Conservation (phyloP, 257 asterid species). For the Haberlea rhodopensis region DNA sequence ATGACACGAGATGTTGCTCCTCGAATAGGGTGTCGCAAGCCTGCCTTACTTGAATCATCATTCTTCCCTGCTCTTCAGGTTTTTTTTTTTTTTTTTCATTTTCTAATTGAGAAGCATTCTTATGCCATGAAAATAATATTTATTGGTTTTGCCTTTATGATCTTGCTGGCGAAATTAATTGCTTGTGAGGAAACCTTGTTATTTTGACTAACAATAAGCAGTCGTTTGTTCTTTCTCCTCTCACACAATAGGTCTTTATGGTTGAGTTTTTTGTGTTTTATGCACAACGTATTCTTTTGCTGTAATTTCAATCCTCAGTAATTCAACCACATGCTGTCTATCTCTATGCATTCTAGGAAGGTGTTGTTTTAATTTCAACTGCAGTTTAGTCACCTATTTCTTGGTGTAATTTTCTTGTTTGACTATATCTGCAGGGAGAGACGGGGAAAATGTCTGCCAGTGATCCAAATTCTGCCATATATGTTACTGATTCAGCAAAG, state of each 20-base stretch:
- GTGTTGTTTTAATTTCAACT: constrained; percentile 19
- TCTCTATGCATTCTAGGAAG: not conserved
- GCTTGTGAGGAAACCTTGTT: not conserved
- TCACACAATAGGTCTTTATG: not conserved
- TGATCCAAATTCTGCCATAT: constrained; percentile 90
- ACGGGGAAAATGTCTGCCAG: constrained; percentile 93
- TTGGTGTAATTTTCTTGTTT: constrained; percentile 19
- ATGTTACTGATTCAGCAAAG: constrained; percentile 81
- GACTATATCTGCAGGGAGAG: constrained; percentile 65
- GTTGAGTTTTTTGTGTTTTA: not conserved
- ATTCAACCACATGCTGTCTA: not conserved
- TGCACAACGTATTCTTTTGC: not conserved
- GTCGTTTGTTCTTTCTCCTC: not conserved
- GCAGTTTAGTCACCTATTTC: not conserved
- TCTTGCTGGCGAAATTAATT: not conserved
- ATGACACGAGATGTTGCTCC: constrained; percentile 99
- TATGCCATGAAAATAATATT: not conserved
- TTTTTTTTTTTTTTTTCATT: constrained; percentile 12
- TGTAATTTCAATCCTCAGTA: not conserved
- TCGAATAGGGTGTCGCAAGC: constrained; percentile 81
- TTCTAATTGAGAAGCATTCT: not conserved
- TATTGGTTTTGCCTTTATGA: not conserved
- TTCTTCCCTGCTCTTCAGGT: constrained; percentile 99
- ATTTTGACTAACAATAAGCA: not conserved
- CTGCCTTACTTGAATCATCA: constrained; percentile 86